Evolutionary conservation across 371 early-diverging fungal species (phyloP), one percentile per base, ranked within the genome.

Genomic region (Fennellomyces sp.): DNA sequence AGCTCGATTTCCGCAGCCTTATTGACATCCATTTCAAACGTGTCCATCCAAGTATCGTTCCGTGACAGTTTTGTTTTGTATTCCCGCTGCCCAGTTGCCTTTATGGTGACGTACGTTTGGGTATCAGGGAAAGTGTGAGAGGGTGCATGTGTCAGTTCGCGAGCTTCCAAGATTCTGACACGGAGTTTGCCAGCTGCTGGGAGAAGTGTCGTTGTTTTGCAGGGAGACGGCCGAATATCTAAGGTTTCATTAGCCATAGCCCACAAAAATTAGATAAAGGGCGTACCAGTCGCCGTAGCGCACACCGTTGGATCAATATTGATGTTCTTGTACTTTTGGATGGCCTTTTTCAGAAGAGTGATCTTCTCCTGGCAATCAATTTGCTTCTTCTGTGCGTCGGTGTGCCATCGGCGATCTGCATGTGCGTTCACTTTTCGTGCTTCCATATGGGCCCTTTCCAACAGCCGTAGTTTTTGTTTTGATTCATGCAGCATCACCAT

Each of bases 1-100:
- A 98, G 62, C 70, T 97, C 97, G 2, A 96, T 84, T 57, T 97
- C 97, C 15, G 88, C 85, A 2, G 92, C 95, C 73, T 91, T 91
- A 61, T 93, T 91, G 21, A 94, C 89, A 48, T 85, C 75, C 50
- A 95, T 75, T 35, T 88, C 89, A 72, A 94, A 92, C 19, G 85
- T 83, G 45, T 98, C 95, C 61, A 84, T 82, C 78, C 78, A 96
- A 26, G 81, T 45, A 45, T 85, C 87, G 30, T 82, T 80, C 28
- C 81, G 80, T n/a, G 87, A 69, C 0, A 61, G 61, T 3, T 85
- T 81, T 10, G 97, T 93, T 33, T 49, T 58, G 61, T 82, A 86
- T 39, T 54, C 27, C 15, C 55, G 55, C 5, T 35, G 55, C 25
- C 39, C 28, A 4, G n/a, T 54, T 11, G 84, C 91, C 51, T 85